A percentile compares a stretch with the other conserved stretches of the same genome.
Evolutionary conservation across 495 filamentous ascomycete genomes (phyloP).

Genomic region (Neurospora tetrasperma): DNA sequence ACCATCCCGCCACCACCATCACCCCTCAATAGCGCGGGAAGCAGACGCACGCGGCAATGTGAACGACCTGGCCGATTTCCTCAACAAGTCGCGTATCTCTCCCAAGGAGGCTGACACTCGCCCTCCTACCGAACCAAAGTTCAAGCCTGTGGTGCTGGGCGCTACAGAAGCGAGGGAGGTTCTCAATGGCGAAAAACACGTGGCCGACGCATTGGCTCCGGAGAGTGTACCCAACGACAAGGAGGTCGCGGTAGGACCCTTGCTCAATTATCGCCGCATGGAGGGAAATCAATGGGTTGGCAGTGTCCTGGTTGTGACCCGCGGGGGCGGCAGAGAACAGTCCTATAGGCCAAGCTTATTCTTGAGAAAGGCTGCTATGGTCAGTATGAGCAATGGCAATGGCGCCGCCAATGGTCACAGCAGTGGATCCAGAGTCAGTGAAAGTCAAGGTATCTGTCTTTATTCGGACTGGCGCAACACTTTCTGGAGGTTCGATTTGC

Average conservation of each 20-base stretch:
- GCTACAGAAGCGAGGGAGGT: conserved; percentile 19
- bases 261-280: conserved; percentile 81
- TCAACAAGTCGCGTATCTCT: conserved; percentile 38
- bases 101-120: conserved; percentile 11
- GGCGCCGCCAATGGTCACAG: conserved; percentile 5
- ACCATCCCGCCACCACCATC: conserved; percentile 17
- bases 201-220: conserved; percentile 1
- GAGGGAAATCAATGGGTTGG: conserved; percentile 67
- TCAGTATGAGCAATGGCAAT: conserved; percentile 9
- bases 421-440: background rate
- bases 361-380: conserved; percentile 15
- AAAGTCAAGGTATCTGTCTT: conserved; percentile 47
- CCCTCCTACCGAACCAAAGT: conserved; percentile 9
- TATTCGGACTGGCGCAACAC: conserved; percentile 67
- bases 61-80: conserved; percentile 38
- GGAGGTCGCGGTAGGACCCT: conserved; percentile 66
- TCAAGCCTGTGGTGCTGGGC: conserved; percentile 33
- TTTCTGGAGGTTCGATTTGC: conserved; percentile 72
- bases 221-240: conserved; percentile 28
- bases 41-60: conserved; percentile 29
- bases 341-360: conserved; percentile 20
- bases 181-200: background rate
- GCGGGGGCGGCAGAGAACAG: conserved; percentile 45
- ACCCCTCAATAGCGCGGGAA: conserved; percentile 27
- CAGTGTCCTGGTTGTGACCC: conserved; percentile 71